These are phyloP conservation scores for Phallus indusiatus DNA, from an alignment of 768 basidiomycete species.

Conservation along the genomic window DNA sequence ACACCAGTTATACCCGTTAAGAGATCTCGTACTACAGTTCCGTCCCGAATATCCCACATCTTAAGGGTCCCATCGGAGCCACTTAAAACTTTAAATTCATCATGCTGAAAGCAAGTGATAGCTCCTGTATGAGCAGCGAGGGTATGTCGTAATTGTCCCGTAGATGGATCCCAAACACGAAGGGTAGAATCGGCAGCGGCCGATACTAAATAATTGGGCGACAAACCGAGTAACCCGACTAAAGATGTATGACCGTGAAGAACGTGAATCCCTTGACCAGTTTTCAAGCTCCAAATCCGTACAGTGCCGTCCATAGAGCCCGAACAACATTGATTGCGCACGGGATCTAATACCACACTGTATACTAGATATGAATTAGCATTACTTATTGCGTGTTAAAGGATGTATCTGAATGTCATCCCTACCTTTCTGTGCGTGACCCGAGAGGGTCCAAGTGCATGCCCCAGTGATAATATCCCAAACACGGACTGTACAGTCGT, in stretches of 20 bases:
- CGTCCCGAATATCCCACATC: conserved; percentile 94
- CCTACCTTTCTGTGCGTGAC: conserved; percentile 88
- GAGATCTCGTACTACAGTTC: conserved; percentile 77
- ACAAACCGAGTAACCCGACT: conserved; percentile 86
- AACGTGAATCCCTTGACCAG: conserved; percentile 69
- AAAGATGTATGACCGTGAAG: conserved; percentile 90
- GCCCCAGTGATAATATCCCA: conserved; percentile 87
- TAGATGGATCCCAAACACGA: conserved; percentile 87
- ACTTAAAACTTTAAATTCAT: conserved; percentile 93
- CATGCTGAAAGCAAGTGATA: conserved; percentile 99
- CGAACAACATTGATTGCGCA: conserved; percentile 85
- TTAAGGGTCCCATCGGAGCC: conserved; percentile 95
- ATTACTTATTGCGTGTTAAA: background rate
- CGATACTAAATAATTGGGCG: conserved; percentile 84
- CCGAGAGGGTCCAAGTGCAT: conserved; percentile 71
- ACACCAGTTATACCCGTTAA: conserved; percentile 89
- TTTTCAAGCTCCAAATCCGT: conserved; percentile 84
- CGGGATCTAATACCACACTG: conserved; percentile 84
- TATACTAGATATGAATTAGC: conserved; percentile 52
- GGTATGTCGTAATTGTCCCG: conserved; percentile 69
- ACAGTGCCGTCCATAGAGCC: conserved; percentile 99
- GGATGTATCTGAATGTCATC: conserved; percentile 4
- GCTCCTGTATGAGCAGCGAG: conserved; percentile 90
- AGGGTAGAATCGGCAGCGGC: conserved; percentile 95
- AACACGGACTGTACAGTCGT: conserved; percentile 89